phyloP scores from a whole-genome alignment of 768 basidiomycete genomes.

The Boletus subparvulus region DNA sequence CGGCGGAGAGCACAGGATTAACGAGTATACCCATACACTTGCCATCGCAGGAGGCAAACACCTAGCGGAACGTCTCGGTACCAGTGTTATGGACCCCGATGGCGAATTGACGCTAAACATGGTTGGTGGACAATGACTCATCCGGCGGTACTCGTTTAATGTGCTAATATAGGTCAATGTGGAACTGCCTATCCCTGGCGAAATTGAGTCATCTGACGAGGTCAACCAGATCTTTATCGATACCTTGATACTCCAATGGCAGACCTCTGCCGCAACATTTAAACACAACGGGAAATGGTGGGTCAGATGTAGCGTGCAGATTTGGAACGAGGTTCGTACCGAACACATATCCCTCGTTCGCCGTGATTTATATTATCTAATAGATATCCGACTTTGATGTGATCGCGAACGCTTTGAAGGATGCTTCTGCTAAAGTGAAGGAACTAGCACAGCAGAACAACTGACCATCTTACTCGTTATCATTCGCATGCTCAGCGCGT shows the following conservation, averaged over 20 bases:
- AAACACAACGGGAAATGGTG: conserved; percentile 34
- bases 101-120: conserved; percentile 66
- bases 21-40: conserved; percentile 64
- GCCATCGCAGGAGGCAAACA: conserved; percentile 64
- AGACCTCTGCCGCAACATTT: conserved; percentile 8
- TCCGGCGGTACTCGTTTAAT: not conserved
- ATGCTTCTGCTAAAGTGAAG: conserved; percentile 20
- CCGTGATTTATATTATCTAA: not conserved
- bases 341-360: not conserved
- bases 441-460: conserved; percentile 3
- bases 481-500: not conserved
- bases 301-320: conserved; percentile 31
- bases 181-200: conserved; percentile 35
- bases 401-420: conserved; percentile 28
- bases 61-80: conserved; percentile 61
- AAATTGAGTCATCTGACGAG: conserved; percentile 21
- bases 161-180: conserved; percentile 38
- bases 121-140: conserved; percentile 40
- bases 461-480: not conserved
- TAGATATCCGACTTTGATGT: conserved; percentile 36
- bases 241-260: conserved; percentile 24
- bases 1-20: conserved; percentile 75
- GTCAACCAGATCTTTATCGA: conserved; percentile 15
- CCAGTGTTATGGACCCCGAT: conserved; percentile 58
- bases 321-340: conserved; percentile 33